Conservation (phyloP, 1,284 basidiomycete genomes). For the Mycosarcoma mackinlayi region DNA sequence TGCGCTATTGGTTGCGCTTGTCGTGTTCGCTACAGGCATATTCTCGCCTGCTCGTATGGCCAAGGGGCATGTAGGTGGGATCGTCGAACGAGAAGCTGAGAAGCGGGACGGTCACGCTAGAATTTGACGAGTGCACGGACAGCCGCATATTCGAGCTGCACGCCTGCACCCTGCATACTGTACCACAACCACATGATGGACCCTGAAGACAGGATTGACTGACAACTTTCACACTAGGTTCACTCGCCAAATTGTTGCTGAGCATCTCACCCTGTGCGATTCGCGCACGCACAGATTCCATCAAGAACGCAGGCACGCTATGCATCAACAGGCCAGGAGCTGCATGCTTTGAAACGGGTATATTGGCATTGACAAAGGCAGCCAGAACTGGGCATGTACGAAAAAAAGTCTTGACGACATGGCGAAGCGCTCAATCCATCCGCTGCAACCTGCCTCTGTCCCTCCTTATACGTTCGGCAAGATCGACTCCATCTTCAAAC, state of each 20-base stretch:
- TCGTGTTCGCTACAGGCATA: constrained; percentile 5
- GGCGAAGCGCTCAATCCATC: constrained; percentile 41
- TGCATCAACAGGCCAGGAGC: too few relatives aligned
- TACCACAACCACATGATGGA: background rate
- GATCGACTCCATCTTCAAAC: constrained; percentile 51
- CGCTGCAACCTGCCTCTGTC: constrained; percentile 47
- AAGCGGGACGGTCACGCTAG: background rate
- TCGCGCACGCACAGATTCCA: too few relatives aligned
- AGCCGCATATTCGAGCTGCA: constrained; percentile 1
- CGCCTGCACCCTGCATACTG: constrained; percentile 3
- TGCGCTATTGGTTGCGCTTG: constrained; percentile 1
- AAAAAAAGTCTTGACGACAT: too few relatives aligned
- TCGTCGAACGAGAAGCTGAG: too few relatives aligned
- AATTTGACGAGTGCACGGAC: constrained; percentile 7
- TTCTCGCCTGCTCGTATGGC: background rate
- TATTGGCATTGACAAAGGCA: background rate
- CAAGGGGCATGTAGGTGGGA: background rate
- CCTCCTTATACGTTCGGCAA: constrained; percentile 54
- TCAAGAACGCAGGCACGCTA: too few relatives aligned
- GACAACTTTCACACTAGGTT: too few relatives aligned
- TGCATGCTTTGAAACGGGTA: too few relatives aligned
- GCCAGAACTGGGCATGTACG: background rate
- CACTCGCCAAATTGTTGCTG: too few relatives aligned
- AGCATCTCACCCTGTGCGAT: too few relatives aligned
- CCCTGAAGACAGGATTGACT: constrained; percentile 1